Percentiles rank a stretch among this genome's conserved stretches.
These are phyloP conservation scores for Waltergamsia citrina DNA, from an alignment of 2,329 filamentous ascomycete genomes.

Conservation along the genomic window DNA sequence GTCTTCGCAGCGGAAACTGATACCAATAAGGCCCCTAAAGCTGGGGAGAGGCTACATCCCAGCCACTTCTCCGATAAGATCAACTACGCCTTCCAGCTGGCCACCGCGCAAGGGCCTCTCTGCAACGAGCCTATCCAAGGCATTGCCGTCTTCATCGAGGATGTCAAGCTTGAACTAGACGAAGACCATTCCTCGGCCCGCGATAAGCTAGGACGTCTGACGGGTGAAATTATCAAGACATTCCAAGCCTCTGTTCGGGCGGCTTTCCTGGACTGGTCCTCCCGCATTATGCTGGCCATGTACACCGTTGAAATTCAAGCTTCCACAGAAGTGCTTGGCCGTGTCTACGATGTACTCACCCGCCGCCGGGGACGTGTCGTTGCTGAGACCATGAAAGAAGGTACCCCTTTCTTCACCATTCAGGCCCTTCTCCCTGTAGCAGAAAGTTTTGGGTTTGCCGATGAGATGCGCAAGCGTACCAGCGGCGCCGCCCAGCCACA, in stretches of 20 bases:
- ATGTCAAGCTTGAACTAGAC: slow-evolving; percentile 52
- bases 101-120: slow-evolving; percentile 78
- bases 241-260: slow-evolving; percentile 74
- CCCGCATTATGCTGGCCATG: slow-evolving; percentile 92
- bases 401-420: slow-evolving; percentile 94
- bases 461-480: slow-evolving; percentile 93
- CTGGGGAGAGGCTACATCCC: slow-evolving; percentile 42
- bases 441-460: slow-evolving; percentile 90
- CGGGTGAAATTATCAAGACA: slow-evolving; percentile 86
- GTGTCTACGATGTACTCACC: slow-evolving; percentile 92
- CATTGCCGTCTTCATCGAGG: slow-evolving; percentile 82
- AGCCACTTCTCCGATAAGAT: slow-evolving; percentile 83
- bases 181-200: slow-evolving; percentile 46
- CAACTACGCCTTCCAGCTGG: slow-evolving; percentile 86
- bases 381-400: slow-evolving; percentile 85
- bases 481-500: slow-evolving; percentile 87
- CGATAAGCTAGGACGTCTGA: slow-evolving; percentile 69
- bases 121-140: slow-evolving; percentile 92
- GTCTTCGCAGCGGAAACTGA: slow-evolving; percentile 42
- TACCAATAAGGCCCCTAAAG: slow-evolving; percentile 20
- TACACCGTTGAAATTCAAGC: slow-evolving; percentile 97
- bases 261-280: slow-evolving; percentile 92
- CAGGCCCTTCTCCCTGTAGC: slow-evolving; percentile 80
- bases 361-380: slow-evolving; percentile 83
- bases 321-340: slow-evolving; percentile 86